Evolutionary conservation across 2,329 filamentous ascomycete species (phyloP).

Genomic region (Chrysoporthe puriensis): DNA sequence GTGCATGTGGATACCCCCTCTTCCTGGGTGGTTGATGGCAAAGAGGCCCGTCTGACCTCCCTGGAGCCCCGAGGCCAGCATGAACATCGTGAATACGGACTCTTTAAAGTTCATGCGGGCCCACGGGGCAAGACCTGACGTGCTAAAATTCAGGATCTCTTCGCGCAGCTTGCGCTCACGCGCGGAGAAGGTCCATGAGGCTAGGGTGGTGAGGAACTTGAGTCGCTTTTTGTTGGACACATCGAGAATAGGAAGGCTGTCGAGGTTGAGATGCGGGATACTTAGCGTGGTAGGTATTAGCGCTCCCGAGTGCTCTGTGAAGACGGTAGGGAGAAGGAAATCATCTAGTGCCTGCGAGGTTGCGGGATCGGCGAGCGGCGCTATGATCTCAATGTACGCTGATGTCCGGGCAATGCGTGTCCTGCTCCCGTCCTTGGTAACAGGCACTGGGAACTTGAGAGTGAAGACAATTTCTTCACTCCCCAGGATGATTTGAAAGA

Average conservation of each 20-base stretch:
- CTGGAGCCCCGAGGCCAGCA: slow-evolving; percentile 49
- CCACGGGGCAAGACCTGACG: slow-evolving; percentile 35
- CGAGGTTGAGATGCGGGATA: slow-evolving; percentile 48
- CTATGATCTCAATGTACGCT: slow-evolving; percentile 50
- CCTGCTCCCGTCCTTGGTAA: slow-evolving; percentile 41
- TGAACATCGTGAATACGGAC: slow-evolving; percentile 51
- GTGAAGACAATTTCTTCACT: slow-evolving; percentile 37
- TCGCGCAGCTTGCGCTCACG: slow-evolving; percentile 46
- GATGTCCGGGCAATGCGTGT: slow-evolving; percentile 49
- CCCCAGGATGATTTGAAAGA: slow-evolving; percentile 46
- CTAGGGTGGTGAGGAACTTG: slow-evolving; percentile 45
- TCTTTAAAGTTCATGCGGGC: slow-evolving; percentile 52
- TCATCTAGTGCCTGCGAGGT: slow-evolving; percentile 32
- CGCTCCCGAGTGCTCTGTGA: slow-evolving; percentile 30
- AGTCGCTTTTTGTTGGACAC: slow-evolving; percentile 40
- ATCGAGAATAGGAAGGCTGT: slow-evolving; percentile 48
- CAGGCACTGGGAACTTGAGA: slow-evolving; percentile 46
- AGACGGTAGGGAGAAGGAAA: slow-evolving; percentile 43
- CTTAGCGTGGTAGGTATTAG: slow-evolving; percentile 43
- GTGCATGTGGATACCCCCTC: slow-evolving; percentile 46
- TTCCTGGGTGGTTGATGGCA: slow-evolving; percentile 41
- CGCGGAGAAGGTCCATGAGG: slow-evolving; percentile 46
- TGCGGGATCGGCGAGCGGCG: slow-evolving; percentile 37
- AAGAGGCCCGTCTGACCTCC: slow-evolving; percentile 50
- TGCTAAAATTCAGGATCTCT: slow-evolving; percentile 27